Evolutionary conservation across 306 rosid genomes (phyloP).

Genomic region (Glycine tomentella): DNA sequence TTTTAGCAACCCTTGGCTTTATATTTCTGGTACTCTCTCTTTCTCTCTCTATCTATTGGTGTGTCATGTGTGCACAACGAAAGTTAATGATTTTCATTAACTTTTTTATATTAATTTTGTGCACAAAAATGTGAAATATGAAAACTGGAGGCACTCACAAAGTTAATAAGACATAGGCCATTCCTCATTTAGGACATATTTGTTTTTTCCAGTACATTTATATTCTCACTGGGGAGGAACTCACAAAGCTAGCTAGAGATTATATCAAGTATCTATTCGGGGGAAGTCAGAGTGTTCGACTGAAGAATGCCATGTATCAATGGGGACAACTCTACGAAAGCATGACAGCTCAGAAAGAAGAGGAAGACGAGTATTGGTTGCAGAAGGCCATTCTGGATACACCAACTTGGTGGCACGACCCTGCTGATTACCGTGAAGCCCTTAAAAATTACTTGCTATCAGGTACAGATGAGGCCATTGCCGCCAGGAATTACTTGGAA

Average conservation of each 20-base stretch:
- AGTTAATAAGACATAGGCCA: not conserved
- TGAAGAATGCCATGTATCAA: conserved; percentile 53
- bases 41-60: not conserved
- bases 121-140: conserved; percentile 25
- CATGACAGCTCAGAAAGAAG: conserved; percentile 38
- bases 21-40: conserved; percentile 66
- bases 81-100: not conserved
- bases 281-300: conserved; percentile 61
- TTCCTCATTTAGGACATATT: conserved; percentile 27
- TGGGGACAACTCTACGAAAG: conserved; percentile 52
- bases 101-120: conserved; percentile 2
- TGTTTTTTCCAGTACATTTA: conserved; percentile 69
- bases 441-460: conserved; percentile 25
- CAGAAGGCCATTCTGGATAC: conserved; percentile 60
- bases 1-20: conserved; percentile 75
- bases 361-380: conserved; percentile 50
- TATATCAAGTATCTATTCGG: conserved; percentile 64
- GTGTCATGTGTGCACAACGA: not conserved
- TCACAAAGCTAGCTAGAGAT: conserved; percentile 62
- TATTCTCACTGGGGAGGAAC: conserved; percentile 69
- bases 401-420: conserved; percentile 63
- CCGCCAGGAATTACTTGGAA: not conserved
- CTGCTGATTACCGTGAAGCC: conserved; percentile 50
- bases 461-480: not conserved
- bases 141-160: conserved; percentile 14